Percentiles rank a stretch among this genome's conserved stretches.
These are phyloP conservation scores for Pythium sukuiense DNA, from an alignment of 352 stramenopile species.

Conservation along the genomic window DNA sequence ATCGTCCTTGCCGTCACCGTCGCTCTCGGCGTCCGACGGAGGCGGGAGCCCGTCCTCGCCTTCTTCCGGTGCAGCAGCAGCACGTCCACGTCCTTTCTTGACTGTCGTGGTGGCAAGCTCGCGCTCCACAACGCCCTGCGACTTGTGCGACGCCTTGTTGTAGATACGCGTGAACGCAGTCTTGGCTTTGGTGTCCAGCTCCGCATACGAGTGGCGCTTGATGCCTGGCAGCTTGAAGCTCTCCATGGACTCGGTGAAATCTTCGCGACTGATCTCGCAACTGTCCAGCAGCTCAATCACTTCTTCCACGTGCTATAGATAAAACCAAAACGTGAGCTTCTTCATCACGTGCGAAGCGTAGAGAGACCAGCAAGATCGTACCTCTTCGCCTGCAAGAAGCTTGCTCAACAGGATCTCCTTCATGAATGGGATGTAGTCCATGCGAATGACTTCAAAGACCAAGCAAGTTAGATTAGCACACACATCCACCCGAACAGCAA, in stretches of 20 bases:
- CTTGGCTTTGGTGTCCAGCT: conserved; percentile 90
- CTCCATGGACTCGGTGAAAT: conserved; percentile 97
- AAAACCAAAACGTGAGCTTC: background rate
- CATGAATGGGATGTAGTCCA: conserved; percentile 89
- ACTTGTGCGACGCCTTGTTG: conserved; percentile 92
- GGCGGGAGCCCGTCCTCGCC: conserved; percentile 53
- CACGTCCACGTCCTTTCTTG: conserved; percentile 72
- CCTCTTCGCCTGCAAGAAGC: conserved; percentile 72
- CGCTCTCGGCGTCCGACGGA: conserved; percentile 72
- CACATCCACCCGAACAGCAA: background rate
- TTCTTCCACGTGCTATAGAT: conserved; percentile 71
- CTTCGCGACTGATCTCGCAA: conserved; percentile 96
- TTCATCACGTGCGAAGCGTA: background rate
- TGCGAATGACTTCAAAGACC: conserved; percentile 68
- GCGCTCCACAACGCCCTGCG: conserved; percentile 92
- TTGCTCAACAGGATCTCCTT: conserved; percentile 87
- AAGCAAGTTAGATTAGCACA: background rate
- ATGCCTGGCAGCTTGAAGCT: conserved; percentile 82
- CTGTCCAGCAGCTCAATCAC: conserved; percentile 95
- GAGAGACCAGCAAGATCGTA: conserved; percentile 23
- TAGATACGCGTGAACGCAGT: conserved; percentile 92
- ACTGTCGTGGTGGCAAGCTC: conserved; percentile 65
- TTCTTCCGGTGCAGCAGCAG: conserved; percentile 26
- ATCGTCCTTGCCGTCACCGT: conserved; percentile 59
- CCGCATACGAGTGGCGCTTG: conserved; percentile 69